Evolutionary conservation across 2,329 filamentous ascomycete genomes (phyloP).

Genomic region (Cladosporium sp.): DNA sequence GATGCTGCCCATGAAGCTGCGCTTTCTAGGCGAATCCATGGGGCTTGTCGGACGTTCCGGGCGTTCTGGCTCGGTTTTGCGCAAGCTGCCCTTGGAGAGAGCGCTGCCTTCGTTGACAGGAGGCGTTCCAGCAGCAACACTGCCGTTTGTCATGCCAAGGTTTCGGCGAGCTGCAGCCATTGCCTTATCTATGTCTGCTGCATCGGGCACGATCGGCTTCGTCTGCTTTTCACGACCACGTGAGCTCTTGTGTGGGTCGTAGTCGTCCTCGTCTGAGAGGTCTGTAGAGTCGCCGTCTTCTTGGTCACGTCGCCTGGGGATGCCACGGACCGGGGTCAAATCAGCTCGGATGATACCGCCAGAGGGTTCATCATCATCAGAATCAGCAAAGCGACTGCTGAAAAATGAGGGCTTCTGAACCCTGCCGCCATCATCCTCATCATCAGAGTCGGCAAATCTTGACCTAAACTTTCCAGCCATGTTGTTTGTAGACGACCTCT

Average conservation of each 20-base stretch:
- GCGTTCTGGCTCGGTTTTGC: constrained; percentile 26
- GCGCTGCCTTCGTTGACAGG: constrained; percentile 33
- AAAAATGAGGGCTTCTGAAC: constrained; percentile 36
- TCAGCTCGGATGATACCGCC: constrained; percentile 32
- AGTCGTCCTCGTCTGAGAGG: constrained; percentile 48
- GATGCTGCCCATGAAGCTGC: constrained; percentile 37
- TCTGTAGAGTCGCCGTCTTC: constrained; percentile 60
- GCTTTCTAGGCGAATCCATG: constrained; percentile 24
- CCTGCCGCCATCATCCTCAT: constrained; percentile 46
- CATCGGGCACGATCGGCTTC: constrained; percentile 34
- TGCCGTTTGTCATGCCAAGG: constrained; percentile 32
- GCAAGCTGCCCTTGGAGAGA: constrained; percentile 42
- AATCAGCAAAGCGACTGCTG: constrained; percentile 51
- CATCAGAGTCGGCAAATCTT: constrained; percentile 73
- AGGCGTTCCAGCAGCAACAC: constrained; percentile 15
- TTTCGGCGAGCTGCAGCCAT: constrained; percentile 37
- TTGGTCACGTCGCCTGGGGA: constrained; percentile 54
- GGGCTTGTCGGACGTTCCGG: not conserved
- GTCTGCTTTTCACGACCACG: constrained; percentile 47
- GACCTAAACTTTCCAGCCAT: constrained; percentile 38
- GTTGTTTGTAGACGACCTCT: constrained; percentile 8
- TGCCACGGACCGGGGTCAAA: constrained; percentile 59
- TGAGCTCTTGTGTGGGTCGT: constrained; percentile 32
- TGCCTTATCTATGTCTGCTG: constrained; percentile 40
- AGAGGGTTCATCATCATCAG: constrained; percentile 46